A percentile compares a stretch with the other conserved stretches of the same genome.
phyloP scores from a whole-genome alignment of 73 alveolate species.

The Blepharisma japonicum region DNA sequence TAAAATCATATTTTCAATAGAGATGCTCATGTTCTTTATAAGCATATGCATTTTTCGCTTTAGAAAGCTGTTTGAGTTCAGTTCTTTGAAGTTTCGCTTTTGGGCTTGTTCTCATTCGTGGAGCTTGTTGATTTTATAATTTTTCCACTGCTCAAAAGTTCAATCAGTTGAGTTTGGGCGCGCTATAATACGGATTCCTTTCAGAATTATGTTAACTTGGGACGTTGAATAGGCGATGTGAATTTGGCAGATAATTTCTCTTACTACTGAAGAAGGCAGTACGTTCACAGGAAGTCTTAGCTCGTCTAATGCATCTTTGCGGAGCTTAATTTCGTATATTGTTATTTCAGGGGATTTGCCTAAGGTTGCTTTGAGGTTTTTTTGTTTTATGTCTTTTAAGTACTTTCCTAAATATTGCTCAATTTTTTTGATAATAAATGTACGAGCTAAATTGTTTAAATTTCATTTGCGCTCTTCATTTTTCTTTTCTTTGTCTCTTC shows the following conservation, averaged over 20 bases:
- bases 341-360: neutral
- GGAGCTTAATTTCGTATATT: neutral
- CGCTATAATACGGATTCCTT: neutral
- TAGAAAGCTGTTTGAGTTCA: neutral
- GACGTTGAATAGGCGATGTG: neutral
- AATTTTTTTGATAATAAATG: neutral
- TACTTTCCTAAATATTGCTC: slow-evolving; percentile 3
- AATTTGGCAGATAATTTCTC: neutral
- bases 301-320: slow-evolving; percentile 25
- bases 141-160: neutral
- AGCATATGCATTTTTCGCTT: slow-evolving; percentile 7
- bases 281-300: slow-evolving; percentile 19
- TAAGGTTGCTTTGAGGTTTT: neutral
- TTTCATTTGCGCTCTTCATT: no score
- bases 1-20: neutral
- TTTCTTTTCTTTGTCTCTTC: no score
- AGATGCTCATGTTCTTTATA: neutral
- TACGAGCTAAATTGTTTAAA: no score
- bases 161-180: neutral
- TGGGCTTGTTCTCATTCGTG: slow-evolving; percentile 11
- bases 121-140: neutral
- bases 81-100: neutral
- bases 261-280: neutral
- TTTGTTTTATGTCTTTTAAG: slow-evolving; percentile 10
- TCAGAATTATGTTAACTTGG: slow-evolving; percentile 4